Evolutionary conservation across 2,329 filamentous ascomycete genomes (phyloP), one percentile per base, ranked within the genome.

Genomic region (Pyrenophora tritici-repentis): DNA sequence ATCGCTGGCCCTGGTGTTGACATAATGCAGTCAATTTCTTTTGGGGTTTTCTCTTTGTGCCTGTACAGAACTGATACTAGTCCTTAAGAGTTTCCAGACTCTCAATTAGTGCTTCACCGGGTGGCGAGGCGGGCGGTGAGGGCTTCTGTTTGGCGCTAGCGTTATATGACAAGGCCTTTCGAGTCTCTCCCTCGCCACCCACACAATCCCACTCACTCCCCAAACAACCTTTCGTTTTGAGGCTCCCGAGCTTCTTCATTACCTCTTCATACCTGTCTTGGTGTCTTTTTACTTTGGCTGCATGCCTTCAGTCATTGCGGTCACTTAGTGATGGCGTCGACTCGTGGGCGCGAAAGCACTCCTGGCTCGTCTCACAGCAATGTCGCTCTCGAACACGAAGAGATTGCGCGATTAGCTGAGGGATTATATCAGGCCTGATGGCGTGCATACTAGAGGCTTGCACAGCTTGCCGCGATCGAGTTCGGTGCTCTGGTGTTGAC

Each of bases 191-290:
- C 36, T 35, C 16, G 32, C 39, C 29, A 34, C 42, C 34, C 26
- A 24, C 40, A 53, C 34, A 39, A 53, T 10, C 35, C 37, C 24
- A 29, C 36, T 20, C 45, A 44, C 38, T 34, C 31, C 32, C 36
- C n/a, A 18, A 44, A 33, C 40, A 32, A 49, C 5, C 31, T 18
- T 9, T 24, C 14, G n/a, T 5, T 6, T 7, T 8, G 9, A 16
- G 6, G 14, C 20, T 20, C 14, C 13, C 6, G 9, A 16, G 14
- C 6, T 12, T 31, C 16, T 36, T 13, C 16, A 24, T 22, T 12
- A 3, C 5, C 9, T 31, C 13, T 18, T 14, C 12, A 3, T 14
- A 14, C 16, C 4, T 16, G 6, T 12, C 3, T 12, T 5, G 32
- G 18, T 17, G 3, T 29, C 22, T 33, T 3, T n/a, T 26, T 26